These are phyloP conservation scores for Ammopiptanthus mongolicus DNA, from an alignment of 306 rosid genomes.

Conservation along the genomic window DNA sequence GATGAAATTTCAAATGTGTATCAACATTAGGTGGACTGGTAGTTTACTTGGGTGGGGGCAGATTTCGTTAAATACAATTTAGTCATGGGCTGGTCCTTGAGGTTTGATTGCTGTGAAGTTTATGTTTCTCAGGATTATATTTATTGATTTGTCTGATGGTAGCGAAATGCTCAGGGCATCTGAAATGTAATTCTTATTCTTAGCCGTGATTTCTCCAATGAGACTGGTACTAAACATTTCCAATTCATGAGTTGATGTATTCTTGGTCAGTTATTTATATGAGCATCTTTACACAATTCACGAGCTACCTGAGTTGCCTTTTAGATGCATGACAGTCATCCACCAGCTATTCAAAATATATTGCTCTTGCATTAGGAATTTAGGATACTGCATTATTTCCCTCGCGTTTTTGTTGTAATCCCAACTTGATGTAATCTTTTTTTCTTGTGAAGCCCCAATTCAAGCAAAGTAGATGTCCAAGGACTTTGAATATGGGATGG, in stretches of 20 bases:
- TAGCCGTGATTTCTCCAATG: not conserved
- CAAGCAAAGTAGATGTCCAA: not conserved
- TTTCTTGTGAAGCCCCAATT: not conserved
- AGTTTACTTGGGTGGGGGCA: constrained; percentile 11
- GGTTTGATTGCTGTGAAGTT: not conserved
- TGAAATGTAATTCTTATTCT: constrained; percentile 7
- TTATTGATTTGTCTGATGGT: constrained; percentile 2
- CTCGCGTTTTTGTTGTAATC: not conserved
- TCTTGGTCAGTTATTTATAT: not conserved
- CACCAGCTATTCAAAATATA: not conserved
- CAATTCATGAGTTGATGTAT: not conserved
- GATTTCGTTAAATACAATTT: not conserved
- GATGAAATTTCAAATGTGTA: not conserved
- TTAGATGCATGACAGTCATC: not conserved
- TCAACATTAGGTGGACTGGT: constrained; percentile 23
- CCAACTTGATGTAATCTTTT: not conserved
- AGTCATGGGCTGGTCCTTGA: not conserved
- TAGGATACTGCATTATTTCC: not conserved
- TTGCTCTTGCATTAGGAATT: not conserved
- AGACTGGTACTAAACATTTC: not conserved
- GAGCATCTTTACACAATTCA: not conserved
- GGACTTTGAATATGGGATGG: not conserved
- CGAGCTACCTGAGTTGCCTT: not conserved
- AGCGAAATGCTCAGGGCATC: not conserved
- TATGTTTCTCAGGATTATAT: constrained; percentile 2